phyloP scores from a whole-genome alignment of 805 yeast species.

The Spathaspora arborariae region DNA sequence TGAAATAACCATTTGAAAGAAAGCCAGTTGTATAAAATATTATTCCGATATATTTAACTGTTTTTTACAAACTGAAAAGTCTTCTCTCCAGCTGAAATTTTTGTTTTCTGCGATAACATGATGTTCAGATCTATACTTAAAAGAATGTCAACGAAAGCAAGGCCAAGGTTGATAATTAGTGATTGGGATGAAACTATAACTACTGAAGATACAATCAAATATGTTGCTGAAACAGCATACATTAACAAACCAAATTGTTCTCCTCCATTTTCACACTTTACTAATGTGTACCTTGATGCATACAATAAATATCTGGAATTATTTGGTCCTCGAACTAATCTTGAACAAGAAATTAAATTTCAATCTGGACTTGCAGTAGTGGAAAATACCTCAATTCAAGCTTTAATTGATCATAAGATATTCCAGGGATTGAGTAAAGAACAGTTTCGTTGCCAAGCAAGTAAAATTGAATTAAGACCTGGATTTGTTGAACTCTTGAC shows the following conservation, averaged over 20 bases:
- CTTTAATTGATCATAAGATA: conserved; percentile 31
- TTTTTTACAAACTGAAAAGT: not conserved
- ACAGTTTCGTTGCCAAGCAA: conserved; percentile 32
- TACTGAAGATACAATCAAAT: conserved; percentile 46
- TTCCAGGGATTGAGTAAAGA: conserved; percentile 39
- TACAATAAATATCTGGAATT: conserved; percentile 26
- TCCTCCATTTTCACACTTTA: conserved; percentile 42
- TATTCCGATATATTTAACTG: too few species aligned
- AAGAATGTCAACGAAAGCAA: not conserved
- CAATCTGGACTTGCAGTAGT: conserved; percentile 43
- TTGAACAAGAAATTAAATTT: conserved; percentile 41
- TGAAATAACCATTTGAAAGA: too few species aligned
- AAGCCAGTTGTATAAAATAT: too few species aligned
- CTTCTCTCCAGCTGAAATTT: not conserved
- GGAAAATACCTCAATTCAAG: conserved; percentile 47
- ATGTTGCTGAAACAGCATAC: conserved; percentile 50
- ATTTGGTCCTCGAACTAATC: conserved; percentile 25
- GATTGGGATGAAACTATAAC: conserved; percentile 74
- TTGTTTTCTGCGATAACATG: not conserved
- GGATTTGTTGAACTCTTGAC: conserved; percentile 37
- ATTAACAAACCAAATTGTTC: conserved; percentile 28
- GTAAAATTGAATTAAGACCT: conserved; percentile 31
- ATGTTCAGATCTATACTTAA: not conserved
- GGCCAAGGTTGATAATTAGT: conserved; percentile 29
- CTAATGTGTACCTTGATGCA: conserved; percentile 35